These are phyloP conservation scores for Suillus luteus DNA, from an alignment of 768 basidiomycete genomes.

Conservation along the genomic window DNA sequence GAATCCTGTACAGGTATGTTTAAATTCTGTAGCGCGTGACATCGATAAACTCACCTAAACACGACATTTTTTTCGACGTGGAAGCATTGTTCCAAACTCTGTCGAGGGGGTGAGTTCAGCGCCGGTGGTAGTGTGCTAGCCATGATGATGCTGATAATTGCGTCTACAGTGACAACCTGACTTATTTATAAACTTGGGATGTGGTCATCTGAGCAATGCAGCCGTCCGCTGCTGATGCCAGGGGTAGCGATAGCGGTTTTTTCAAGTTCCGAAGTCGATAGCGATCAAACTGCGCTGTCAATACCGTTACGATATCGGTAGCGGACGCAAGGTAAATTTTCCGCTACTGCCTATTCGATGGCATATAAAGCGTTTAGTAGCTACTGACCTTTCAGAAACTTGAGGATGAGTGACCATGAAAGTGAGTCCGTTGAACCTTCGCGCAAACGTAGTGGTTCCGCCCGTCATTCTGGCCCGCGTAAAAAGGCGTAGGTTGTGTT, in stretches of 20 bases:
- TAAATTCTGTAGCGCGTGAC: background rate
- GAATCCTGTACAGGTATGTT: background rate
- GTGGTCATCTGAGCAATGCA: background rate
- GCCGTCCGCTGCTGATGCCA: too few relatives aligned
- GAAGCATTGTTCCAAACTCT: background rate
- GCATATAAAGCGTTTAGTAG: background rate
- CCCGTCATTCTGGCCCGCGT: background rate
- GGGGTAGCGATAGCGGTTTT: background rate
- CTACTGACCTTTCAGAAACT: background rate
- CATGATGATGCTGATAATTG: background rate
- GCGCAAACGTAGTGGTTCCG: background rate
- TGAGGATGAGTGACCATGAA: background rate
- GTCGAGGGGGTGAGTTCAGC: background rate
- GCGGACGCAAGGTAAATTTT: background rate
- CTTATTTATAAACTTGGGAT: background rate
- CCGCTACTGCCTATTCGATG: background rate
- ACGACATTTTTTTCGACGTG: background rate
- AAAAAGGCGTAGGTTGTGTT: background rate
- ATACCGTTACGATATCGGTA: background rate
- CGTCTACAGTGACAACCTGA: background rate
- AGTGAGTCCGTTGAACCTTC: background rate
- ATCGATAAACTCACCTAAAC: background rate
- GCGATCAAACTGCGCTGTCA: background rate
- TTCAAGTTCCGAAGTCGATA: background rate
- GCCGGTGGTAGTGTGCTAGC: background rate